Conservation (phyloP, 2,329 filamentous ascomycete species). For the Trichoderma koningiopsis region DNA sequence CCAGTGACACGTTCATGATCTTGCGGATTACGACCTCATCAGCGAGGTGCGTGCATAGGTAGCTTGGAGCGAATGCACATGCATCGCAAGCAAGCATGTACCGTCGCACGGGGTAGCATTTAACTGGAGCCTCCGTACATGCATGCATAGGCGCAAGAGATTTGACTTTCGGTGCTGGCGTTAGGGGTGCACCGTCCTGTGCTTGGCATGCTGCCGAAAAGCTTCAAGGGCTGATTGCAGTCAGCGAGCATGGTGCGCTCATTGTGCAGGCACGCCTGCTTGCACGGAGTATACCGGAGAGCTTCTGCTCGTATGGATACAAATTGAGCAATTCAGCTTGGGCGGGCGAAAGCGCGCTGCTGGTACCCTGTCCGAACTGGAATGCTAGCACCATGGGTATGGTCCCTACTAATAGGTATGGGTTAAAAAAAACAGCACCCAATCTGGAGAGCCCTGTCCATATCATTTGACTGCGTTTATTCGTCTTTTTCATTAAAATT, state of each 20-base stretch:
- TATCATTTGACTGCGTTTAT: background rate
- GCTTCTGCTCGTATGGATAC: background rate
- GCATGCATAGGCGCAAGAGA: conserved; percentile 23
- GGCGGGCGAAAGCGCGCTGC: background rate
- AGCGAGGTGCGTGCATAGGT: conserved; percentile 8
- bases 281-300: conserved; percentile 1
- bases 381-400: conserved; percentile 3
- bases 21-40: conserved; percentile 6
- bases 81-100: conserved; percentile 12
- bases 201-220: conserved; percentile 13
- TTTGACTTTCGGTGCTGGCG: conserved; percentile 26
- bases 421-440: background rate
- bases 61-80: conserved; percentile 7
- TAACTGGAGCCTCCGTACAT: conserved; percentile 25
- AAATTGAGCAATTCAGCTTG: background rate
- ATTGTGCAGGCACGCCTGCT: background rate
- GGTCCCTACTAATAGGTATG: background rate
- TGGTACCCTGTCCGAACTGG: conserved; percentile 1
- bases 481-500: background rate
- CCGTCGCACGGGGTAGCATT: conserved; percentile 19
- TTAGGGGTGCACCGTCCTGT: conserved; percentile 21
- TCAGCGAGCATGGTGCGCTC: conserved; percentile 2
- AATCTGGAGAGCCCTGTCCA: conserved; percentile 15
- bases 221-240: conserved; percentile 18
- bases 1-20: background rate